Conservation (phyloP, 352 stramenopile genomes). For the Globisporangium ultimum region DNA sequence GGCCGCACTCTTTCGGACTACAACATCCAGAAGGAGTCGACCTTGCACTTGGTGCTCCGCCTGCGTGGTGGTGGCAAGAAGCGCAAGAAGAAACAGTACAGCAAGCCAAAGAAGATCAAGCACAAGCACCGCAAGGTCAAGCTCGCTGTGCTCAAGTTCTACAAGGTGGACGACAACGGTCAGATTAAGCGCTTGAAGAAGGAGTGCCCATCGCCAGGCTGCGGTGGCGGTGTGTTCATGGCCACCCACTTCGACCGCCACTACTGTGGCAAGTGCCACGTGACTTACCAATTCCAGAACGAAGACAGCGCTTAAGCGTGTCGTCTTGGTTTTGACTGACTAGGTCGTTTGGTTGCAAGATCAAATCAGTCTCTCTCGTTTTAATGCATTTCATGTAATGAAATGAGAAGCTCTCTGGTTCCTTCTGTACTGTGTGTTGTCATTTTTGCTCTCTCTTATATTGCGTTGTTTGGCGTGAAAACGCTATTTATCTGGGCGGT, state of each 20-base stretch:
- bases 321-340: background rate
- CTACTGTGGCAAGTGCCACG: constrained; percentile 99
- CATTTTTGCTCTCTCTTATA: background rate
- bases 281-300: constrained; percentile 93
- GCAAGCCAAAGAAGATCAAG: constrained; percentile 99
- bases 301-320: constrained; percentile 58
- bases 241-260: constrained; percentile 99
- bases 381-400: constrained; percentile 4
- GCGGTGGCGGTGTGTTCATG: constrained; percentile 99
- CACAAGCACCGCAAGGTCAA: constrained; percentile 97
- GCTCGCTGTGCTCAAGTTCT: constrained; percentile 97
- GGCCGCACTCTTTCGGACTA: constrained; percentile 92
- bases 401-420: constrained; percentile 19
- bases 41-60: constrained; percentile 97
- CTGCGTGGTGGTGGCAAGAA: constrained; percentile 97
- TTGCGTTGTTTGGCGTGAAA: background rate
- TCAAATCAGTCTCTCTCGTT: background rate
- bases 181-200: constrained; percentile 98
- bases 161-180: constrained; percentile 94
- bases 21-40: constrained; percentile 97
- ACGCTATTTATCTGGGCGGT: background rate
- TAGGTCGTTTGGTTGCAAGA: constrained; percentile 2
- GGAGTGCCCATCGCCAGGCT: constrained; percentile 94
- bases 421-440: constrained; percentile 11
- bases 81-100: constrained; percentile 99